Percentiles rank a stretch among this genome's conserved stretches.
These are phyloP conservation scores for Dendrothele bispora DNA, from an alignment of 768 basidiomycete genomes.

Conservation along the genomic window DNA sequence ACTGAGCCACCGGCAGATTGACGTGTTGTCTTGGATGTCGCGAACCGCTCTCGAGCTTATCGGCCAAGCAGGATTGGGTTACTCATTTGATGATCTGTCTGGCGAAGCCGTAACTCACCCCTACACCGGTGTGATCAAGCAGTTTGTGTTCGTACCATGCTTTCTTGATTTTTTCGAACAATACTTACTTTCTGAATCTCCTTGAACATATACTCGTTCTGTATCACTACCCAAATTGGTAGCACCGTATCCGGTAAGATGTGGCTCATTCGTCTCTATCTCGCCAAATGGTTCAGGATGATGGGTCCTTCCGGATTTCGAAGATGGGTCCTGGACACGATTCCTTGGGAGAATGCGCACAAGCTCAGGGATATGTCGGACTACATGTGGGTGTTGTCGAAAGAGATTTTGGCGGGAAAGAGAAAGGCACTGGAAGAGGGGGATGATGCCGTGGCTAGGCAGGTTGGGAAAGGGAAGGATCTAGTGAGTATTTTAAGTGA, in stretches of 20 bases:
- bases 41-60: conserved; percentile 37
- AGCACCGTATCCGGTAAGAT: not conserved
- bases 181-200: not conserved
- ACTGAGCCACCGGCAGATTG: conserved; percentile 15
- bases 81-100: conserved; percentile 32
- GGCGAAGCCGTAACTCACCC: conserved; percentile 15
- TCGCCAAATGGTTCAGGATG: conserved; percentile 16
- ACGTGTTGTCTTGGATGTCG: conserved; percentile 33
- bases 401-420: conserved; percentile 26
- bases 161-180: not conserved
- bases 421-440: conserved; percentile 23
- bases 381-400: conserved; percentile 23
- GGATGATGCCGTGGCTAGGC: conserved; percentile 22
- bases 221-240: not conserved
- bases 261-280: conserved; percentile 13
- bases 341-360: conserved; percentile 22
- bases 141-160: conserved; percentile 12
- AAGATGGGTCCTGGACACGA: conserved; percentile 15
- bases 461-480: conserved; percentile 33
- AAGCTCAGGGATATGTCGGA: conserved; percentile 26
- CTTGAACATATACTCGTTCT: not conserved
- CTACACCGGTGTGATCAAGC: conserved; percentile 8
- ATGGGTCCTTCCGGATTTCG: conserved; percentile 25
- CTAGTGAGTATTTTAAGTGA: conserved; percentile 35
- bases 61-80: conserved; percentile 36